A percentile compares a stretch with the other conserved stretches of the same genome.
Evolutionary conservation across 805 yeast genomes (phyloP).

Genomic region (Candida methanosorbosa): DNA sequence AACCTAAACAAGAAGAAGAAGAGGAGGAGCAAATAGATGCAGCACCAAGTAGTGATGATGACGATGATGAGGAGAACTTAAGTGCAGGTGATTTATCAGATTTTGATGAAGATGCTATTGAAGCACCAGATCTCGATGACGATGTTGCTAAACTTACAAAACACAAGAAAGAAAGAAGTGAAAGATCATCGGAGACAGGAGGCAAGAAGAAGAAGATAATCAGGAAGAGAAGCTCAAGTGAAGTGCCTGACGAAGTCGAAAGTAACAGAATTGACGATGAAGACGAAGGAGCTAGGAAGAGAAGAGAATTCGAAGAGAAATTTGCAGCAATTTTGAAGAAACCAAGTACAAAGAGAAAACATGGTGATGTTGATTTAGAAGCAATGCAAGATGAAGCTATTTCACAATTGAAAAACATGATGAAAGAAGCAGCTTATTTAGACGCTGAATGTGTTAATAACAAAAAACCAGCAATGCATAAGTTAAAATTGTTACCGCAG

Average conservation of each 20-base stretch:
- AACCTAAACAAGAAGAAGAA: conserved; percentile 3
- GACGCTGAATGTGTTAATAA: conserved; percentile 53
- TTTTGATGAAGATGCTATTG: conserved; percentile 27
- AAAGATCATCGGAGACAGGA: conserved; percentile 3
- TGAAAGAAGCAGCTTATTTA: conserved; percentile 80
- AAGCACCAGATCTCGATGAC: conserved; percentile 12
- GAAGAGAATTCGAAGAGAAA: conserved; percentile 73
- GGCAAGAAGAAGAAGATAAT: conserved; percentile 1
- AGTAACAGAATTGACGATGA: conserved; percentile 19
- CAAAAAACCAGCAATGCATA: conserved; percentile 65
- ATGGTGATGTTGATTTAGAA: conserved; percentile 90
- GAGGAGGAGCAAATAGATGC: conserved; percentile 4
- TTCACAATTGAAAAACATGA: conserved; percentile 70
- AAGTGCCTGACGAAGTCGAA: conserved; percentile 23
- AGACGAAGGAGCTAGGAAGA: conserved; percentile 34
- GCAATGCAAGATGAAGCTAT: conserved; percentile 91
- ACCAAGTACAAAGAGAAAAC: conserved; percentile 48
- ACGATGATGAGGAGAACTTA: background rate
- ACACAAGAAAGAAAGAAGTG: conserved; percentile 6
- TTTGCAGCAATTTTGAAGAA: conserved; percentile 71
- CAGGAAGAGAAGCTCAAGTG: conserved; percentile 1
- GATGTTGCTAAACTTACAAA: conserved; percentile 10
- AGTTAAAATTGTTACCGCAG: conserved; percentile 69
- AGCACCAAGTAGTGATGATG: background rate
- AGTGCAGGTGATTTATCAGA: conserved; percentile 24